phyloP scores from a whole-genome alignment of 1,284 basidiomycete species.

The Moesziomyces sp. region DNA sequence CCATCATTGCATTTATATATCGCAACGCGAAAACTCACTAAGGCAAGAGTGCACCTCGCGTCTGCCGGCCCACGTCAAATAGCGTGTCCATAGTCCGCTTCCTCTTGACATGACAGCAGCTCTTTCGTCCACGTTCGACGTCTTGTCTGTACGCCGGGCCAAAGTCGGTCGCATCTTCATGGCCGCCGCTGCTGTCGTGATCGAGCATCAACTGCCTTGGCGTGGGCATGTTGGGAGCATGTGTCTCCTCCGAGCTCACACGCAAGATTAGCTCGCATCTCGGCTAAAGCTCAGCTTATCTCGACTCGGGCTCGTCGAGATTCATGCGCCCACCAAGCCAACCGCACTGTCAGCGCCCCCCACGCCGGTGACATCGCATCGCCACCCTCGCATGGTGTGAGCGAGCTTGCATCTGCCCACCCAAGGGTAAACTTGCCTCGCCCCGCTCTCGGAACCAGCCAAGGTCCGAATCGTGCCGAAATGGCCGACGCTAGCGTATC shows the following conservation, averaged over 20 bases:
- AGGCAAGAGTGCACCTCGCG: no score
- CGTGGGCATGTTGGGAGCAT: background rate
- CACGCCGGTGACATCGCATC: background rate
- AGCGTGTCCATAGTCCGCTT: background rate
- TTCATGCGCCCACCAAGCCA: background rate
- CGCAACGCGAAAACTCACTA: background rate
- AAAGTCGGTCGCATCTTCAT: background rate
- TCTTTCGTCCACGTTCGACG: background rate
- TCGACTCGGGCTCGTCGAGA: background rate
- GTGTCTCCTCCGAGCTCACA: background rate
- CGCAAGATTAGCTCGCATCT: background rate
- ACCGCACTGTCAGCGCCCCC: background rate
- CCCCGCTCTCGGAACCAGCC: background rate
- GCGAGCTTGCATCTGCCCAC: no score
- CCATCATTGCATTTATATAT: slow-evolving; percentile 3
- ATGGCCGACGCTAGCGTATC: background rate
- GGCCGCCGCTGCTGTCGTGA: background rate
- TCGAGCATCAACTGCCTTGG: no score
- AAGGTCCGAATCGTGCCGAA: background rate
- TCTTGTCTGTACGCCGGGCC: background rate
- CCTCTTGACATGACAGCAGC: background rate
- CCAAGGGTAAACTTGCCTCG: background rate
- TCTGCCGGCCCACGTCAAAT: background rate
- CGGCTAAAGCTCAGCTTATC: background rate
- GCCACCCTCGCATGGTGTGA: no score